These are phyloP conservation scores for Carpinus fangiana DNA, from an alignment of 306 rosid species.

Conservation along the genomic window DNA sequence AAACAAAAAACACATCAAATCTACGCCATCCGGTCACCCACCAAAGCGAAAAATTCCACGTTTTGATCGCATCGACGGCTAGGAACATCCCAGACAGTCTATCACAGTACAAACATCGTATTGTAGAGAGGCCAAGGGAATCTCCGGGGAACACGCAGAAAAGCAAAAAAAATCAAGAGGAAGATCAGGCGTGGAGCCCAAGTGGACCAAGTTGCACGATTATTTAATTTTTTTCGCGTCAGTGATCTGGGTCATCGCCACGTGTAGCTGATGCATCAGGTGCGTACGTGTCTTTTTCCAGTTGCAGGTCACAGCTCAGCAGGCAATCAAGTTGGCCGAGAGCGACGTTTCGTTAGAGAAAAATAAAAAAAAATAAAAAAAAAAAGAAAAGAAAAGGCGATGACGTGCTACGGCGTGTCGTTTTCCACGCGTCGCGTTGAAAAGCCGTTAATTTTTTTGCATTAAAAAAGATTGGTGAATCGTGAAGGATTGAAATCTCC, in stretches of 20 bases:
- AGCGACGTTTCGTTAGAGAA: not conserved
- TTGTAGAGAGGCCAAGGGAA: conserved; percentile 11
- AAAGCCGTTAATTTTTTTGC: not conserved
- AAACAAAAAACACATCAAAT: not conserved
- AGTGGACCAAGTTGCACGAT: conserved; percentile 30
- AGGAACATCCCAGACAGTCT: not conserved
- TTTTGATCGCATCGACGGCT: not conserved
- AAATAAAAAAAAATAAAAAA: no score
- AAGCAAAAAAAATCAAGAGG: not conserved
- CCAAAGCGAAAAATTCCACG: not conserved
- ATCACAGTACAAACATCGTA: not conserved
- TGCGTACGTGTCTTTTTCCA: not conserved
- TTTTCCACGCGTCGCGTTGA: conserved; percentile 29
- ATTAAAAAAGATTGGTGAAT: no score
- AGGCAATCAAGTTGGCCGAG: conserved; percentile 23
- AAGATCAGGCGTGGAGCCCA: conserved; percentile 29
- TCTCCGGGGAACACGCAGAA: conserved; percentile 34
- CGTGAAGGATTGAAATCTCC: no score
- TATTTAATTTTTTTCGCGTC: not conserved
- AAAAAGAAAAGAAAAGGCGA: no score
- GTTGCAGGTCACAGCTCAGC: conserved; percentile 24
- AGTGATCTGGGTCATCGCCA: conserved; percentile 21
- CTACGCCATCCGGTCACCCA: not conserved
- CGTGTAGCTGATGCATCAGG: not conserved
- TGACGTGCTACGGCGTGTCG: conserved; percentile 1